A percentile compares a stretch with the other conserved stretches of the same genome.
phyloP scores from a whole-genome alignment of 352 stramenopile genomes.

The Globisporangium nodosum region DNA sequence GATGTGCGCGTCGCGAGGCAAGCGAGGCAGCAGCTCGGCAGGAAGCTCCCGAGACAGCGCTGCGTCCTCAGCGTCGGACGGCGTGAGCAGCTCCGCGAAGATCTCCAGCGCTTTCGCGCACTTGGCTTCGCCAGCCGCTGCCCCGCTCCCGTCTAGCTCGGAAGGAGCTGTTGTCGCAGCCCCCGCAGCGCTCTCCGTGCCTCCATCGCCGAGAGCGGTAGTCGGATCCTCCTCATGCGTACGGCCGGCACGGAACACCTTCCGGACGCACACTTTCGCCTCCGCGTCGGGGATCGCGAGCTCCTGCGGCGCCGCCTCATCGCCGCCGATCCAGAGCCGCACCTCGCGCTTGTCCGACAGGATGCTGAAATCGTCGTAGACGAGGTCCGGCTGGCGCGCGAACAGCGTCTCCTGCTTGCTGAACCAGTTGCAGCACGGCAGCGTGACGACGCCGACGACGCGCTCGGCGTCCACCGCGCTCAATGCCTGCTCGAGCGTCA shows the following conservation, averaged over 20 bases:
- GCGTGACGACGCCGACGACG: slow-evolving; percentile 57
- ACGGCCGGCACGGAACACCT: slow-evolving; percentile 14
- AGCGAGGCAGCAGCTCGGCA: slow-evolving; percentile 2
- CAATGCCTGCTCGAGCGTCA: slow-evolving; percentile 69
- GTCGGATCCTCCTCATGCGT: neutral
- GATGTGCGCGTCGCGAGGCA: slow-evolving; percentile 16
- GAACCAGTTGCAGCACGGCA: slow-evolving; percentile 86
- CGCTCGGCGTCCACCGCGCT: slow-evolving; percentile 53
- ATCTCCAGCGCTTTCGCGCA: slow-evolving; percentile 7
- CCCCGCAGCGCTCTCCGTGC: neutral
- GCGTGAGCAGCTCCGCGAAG: slow-evolving; percentile 3
- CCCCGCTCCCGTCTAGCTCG: neutral
- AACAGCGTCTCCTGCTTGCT: slow-evolving; percentile 56
- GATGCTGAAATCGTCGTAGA: slow-evolving; percentile 84
- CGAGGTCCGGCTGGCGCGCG: slow-evolving; percentile 44
- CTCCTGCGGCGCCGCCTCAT: slow-evolving; percentile 3
- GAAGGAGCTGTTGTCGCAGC: neutral
- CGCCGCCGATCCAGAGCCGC: slow-evolving; percentile 31
- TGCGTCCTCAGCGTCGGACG: neutral
- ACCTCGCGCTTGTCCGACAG: slow-evolving; percentile 76
- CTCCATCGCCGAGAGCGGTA: neutral
- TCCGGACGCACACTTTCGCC: slow-evolving; percentile 53
- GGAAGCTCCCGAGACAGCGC: neutral
- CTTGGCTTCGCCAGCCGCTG: slow-evolving; percentile 5
- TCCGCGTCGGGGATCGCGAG: slow-evolving; percentile 18